Evolutionary conservation across 179 eudicot species (phyloP), one percentile per base, ranked within the genome.

Genomic region (Actinidia chinensis): DNA sequence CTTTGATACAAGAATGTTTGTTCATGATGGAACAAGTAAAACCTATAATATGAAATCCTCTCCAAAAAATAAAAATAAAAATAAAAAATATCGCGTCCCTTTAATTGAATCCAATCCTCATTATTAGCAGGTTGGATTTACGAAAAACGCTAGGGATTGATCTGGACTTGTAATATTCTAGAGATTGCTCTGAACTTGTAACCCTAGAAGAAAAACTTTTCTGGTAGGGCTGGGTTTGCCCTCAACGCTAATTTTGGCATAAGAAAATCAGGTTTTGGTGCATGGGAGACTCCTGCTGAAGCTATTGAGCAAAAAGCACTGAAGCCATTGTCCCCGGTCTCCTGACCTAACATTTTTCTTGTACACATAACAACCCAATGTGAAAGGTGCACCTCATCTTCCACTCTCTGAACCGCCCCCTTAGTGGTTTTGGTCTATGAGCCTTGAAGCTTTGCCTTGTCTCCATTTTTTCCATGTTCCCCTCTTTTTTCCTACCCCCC

Each of bases 391-490:
- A 72, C 28, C 75, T 52, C 60, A 72, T 51, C 47, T 13, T 51
- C 5, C 63, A 15, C 61, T 52, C 14, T 33, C 7, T 18, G 48
- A 72, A 18, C 75, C 63, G 0, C 61, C 75, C 8, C 20, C 25
- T 3, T 51, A n/a, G n/a, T n/a, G 25, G 15, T 46, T 51, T 3
- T 9, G 14, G 3, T 72, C 75, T 1, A 72, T 33, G 61, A 72
- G 13, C 3, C 23, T 72, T 6, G 40, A 72, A 3, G 44, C 8
- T 51, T 28, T 54, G 2, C 74, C 74, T 25, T 13, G 18, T 48
- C 74, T 48, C 74, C 74, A 70, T 47, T 70, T 70, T 14, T 33
- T 72, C 75, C 75, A 72, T 52, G 75, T 63, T 47, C 52, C 6
- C 8, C 9, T 5, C 9, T 5, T 5, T 47, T 5, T 47, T 10